Evolutionary conservation across 1,284 basidiomycete species (phyloP), one percentile per base, ranked within the genome.

Genomic region (Cryptococcus floricola): DNA sequence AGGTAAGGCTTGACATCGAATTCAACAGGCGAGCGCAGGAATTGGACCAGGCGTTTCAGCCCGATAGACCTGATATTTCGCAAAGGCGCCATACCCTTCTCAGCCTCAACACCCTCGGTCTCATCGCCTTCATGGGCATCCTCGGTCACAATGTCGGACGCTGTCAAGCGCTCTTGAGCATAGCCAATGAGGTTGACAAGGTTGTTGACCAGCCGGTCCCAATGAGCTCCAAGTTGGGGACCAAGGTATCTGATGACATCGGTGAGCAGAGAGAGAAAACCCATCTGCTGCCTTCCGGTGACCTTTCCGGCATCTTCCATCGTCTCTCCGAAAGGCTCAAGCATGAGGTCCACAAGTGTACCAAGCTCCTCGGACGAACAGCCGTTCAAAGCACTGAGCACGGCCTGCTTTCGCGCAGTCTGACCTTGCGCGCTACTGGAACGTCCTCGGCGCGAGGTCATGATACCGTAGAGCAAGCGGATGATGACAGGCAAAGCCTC

Each of bases 331-430:
- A 96, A 83, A 0, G 91, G 87, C 51, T 82, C 82, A n/a, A 98
- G 76, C 92, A 98, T 98, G 50, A 98, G 81, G 62, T 93, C 86
- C 19, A 96, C 84, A 0, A 98, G 80, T 0, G 91, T 79, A 1
- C 79, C 78, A 7, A 98, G 81, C 70, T 98, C 95, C 7, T 83
- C 80, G 38, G 87, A 81, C 0, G 81, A 80, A 66, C 89, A 92
- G 1, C 84, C 84, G 2, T 81, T 84, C 14, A 98, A 79, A 1
- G 87, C 79, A 14, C 84, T 80, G 23, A 98, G 80, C 12, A 98
- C 85, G 1, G 92, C 90, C 28, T 78, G 84, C 79, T 74, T 89
- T 34, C 91, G 81, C 53, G 91, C 88, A 0, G 82, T 83, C n/a
- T 79, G 79, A 25, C 85, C 87, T 56, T 84, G 75, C 27, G 71